Base-by-base conservation (phyloP, 2,329 filamentous ascomycete genomes). In the Plectosphaerella sp. region DNA sequence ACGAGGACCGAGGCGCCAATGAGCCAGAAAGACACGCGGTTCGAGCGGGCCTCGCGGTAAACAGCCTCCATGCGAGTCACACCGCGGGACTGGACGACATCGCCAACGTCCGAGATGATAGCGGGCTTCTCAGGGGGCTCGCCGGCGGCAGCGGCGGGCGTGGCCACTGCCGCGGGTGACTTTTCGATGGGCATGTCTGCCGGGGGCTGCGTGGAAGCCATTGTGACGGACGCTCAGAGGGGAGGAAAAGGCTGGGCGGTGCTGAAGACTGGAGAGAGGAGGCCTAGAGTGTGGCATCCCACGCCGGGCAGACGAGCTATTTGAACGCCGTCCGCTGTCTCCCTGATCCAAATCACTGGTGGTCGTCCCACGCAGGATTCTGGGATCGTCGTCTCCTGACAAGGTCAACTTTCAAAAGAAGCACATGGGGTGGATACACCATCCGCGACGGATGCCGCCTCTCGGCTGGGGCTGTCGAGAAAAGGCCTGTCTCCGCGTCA, bases 31-130 rank as follows among this genome's bases (percentile, higher is more conserved):
- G 61, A 55, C 46, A 51, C 58, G 47, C 54, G 57, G 50, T 61
- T 59, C 12, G 59, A 56, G 37, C 58, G 58, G 25, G 61, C 59
- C 35, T 63, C 59, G 25, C 63, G 60, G 51, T 64, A 64, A 18
- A 66, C 61, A 5, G 62, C 63, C 36, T 66, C 63, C 61, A 64
- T 64, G 33, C 63, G 61, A 1, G 60, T 63, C 28, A 66, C 63
- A 12, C 63, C 63, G 45, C 53, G 52, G 0, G 59, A 62, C 36
- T 64, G 62, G 16, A 57, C 46, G 25, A 52, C 50, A 41, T 61
- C 51, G 35, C 54, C 57, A 16, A 59, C 59, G 33, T 58, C 52
- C 42, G 56, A 57, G 28, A 53, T 47, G 25, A 47, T 28, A 4
- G 24, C 24, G 16, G 45, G 45, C 45, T 47, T 47, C 25, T 47